phyloP scores from a whole-genome alignment of 2,329 filamentous ascomycete genomes.

The Trichoderma sp. region DNA sequence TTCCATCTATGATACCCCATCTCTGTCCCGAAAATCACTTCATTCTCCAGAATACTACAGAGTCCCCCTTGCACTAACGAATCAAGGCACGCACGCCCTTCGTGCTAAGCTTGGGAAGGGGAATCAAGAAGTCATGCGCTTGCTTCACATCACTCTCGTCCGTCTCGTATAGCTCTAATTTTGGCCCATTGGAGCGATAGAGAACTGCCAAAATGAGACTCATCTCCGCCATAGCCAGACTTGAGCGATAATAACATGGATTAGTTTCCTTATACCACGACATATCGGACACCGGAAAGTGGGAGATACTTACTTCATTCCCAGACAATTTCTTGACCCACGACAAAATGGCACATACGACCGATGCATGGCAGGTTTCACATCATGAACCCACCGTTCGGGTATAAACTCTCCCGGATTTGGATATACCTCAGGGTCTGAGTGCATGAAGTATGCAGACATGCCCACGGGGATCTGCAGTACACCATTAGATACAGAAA shows the following conservation, averaged over 20 bases:
- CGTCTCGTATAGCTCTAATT: neutral
- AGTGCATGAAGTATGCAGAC: neutral
- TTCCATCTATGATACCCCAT: neutral
- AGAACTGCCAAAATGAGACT: neutral
- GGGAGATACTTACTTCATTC: neutral
- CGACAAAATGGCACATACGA: neutral
- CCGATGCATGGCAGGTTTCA: neutral
- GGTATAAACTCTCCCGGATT: neutral
- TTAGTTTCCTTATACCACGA: neutral
- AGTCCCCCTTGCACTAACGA: neutral
- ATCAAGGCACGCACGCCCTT: neutral
- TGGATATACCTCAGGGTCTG: neutral
- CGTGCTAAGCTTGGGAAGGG: neutral
- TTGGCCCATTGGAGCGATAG: neutral
- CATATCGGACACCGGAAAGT: neutral
- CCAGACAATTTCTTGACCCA: neutral
- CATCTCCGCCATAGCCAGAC: conserved; percentile 1
- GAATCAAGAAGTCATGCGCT: neutral
- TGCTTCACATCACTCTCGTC: conserved; percentile 2
- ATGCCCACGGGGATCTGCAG: neutral
- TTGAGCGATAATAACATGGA: neutral
- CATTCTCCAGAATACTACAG: neutral
- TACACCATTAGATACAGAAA: neutral
- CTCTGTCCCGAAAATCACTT: neutral
- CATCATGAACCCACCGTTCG: neutral